These are phyloP conservation scores for Alternaria metachromatica DNA, from an alignment of 2,329 filamentous ascomycete genomes.

Conservation along the genomic window DNA sequence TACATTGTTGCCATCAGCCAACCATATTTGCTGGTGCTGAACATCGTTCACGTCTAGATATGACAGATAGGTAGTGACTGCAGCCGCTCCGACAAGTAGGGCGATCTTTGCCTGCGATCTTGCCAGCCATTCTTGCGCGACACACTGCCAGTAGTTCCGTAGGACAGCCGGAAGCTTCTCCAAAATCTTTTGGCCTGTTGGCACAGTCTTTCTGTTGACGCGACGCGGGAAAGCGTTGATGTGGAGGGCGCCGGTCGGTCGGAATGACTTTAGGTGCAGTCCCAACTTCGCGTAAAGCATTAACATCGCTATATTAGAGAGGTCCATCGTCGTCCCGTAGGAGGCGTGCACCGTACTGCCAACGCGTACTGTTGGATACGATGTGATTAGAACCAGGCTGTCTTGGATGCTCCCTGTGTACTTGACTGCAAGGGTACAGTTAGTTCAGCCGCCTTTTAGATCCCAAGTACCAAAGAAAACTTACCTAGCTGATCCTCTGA, in stretches of 20 bases:
- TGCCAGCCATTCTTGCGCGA: background rate
- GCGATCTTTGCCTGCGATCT: background rate
- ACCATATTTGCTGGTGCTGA: background rate
- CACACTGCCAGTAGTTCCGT: background rate
- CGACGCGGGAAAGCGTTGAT: background rate
- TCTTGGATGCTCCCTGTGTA: background rate
- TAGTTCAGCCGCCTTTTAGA: background rate
- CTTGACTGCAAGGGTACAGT: background rate
- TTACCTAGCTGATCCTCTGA: background rate
- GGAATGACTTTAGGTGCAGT: background rate
- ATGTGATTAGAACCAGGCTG: background rate
- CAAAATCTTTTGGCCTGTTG: no score
- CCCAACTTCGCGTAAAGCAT: background rate
- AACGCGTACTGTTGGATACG: fast-evolving
- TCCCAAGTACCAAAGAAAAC: background rate
- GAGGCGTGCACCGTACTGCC: background rate
- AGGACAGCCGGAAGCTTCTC: no score
- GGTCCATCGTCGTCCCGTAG: background rate
- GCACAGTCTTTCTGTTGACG: no score
- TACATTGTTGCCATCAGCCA: background rate
- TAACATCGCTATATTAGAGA: no score
- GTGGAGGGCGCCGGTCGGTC: background rate
- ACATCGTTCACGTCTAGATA: background rate
- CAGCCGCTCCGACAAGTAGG: background rate
- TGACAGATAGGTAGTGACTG: background rate